These are phyloP conservation scores for Hygrophorus russula DNA, from an alignment of 768 basidiomycete species.

Conservation along the genomic window DNA sequence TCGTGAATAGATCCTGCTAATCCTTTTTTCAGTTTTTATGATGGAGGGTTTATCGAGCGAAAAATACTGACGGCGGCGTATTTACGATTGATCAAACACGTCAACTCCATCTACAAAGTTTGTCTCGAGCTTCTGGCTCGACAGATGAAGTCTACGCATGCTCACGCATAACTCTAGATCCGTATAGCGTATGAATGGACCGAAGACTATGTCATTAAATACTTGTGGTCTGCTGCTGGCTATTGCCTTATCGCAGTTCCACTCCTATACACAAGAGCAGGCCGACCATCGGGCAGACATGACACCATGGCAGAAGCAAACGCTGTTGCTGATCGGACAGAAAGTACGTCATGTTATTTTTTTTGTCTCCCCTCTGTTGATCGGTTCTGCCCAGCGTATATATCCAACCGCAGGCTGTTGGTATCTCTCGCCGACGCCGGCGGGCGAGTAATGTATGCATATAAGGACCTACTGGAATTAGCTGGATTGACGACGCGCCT, in stretches of 20 bases:
- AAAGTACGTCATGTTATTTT: constrained; percentile 23
- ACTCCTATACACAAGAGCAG: constrained; percentile 56
- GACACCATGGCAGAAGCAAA: constrained; percentile 3
- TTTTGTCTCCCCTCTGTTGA: neutral
- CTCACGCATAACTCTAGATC: constrained; percentile 33
- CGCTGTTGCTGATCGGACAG: constrained; percentile 35
- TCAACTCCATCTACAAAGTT: constrained; percentile 88
- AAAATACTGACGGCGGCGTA: constrained; percentile 76
- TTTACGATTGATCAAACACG: constrained; percentile 69
- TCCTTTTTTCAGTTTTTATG: constrained; percentile 62
- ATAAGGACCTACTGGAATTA: constrained; percentile 92
- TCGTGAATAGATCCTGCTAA: neutral
- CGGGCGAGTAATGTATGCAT: constrained; percentile 91
- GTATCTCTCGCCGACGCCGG: constrained; percentile 96
- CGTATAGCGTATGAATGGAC: constrained; percentile 92
- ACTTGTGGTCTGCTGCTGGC: constrained; percentile 88
- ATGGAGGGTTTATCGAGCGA: constrained; percentile 75
- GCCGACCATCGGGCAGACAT: constrained; percentile 24
- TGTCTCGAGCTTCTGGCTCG: constrained; percentile 4
- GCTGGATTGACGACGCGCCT: constrained; percentile 87
- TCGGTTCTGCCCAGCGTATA: constrained; percentile 42
- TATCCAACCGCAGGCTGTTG: constrained; percentile 84
- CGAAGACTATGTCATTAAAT: constrained; percentile 95
- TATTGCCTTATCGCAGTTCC: constrained; percentile 90
- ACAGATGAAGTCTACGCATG: neutral